Conservation (phyloP, 176 grass and related monocot species). For the Leersia perrieri region DNA sequence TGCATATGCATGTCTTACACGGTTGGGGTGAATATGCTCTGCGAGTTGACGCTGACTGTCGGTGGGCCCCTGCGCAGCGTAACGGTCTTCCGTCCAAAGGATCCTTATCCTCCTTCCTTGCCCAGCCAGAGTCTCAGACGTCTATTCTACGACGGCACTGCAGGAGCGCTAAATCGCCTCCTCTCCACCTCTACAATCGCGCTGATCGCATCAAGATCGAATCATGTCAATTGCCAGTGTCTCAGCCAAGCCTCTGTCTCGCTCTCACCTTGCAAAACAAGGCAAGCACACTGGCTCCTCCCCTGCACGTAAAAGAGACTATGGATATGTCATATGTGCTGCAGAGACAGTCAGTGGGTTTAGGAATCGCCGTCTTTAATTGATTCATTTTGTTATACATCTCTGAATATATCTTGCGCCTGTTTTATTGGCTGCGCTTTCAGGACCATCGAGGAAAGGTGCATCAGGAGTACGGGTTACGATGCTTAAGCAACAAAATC, state of each 20-base stretch:
- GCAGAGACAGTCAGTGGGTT: neutral
- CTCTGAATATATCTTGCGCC: neutral
- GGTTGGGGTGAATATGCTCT: no score
- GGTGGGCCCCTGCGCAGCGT: neutral
- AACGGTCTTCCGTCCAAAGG: neutral
- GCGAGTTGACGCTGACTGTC: no score
- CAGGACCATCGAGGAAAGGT: neutral
- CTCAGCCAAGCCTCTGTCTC: constrained; percentile 17
- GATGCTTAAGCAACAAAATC: constrained; percentile 14
- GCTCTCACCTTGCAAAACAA: neutral
- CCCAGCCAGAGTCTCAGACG: no score
- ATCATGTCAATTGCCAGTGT: constrained; percentile 13
- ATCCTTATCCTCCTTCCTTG: constrained; percentile 24
- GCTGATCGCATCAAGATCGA: neutral
- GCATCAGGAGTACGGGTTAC: neutral
- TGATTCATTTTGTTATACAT: neutral
- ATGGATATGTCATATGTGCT: neutral
- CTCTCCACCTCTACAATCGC: neutral
- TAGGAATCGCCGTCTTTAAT: no score
- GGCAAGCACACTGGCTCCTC: neutral
- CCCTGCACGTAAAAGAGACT: neutral
- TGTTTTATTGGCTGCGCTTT: neutral
- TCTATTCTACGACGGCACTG: neutral
- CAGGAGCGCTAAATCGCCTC: neutral
- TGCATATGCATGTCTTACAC: no score